Percentiles rank a stretch among this genome's conserved stretches.
phyloP scores from a whole-genome alignment of 495 filamentous ascomycete genomes.

The Penicillium taxi region DNA sequence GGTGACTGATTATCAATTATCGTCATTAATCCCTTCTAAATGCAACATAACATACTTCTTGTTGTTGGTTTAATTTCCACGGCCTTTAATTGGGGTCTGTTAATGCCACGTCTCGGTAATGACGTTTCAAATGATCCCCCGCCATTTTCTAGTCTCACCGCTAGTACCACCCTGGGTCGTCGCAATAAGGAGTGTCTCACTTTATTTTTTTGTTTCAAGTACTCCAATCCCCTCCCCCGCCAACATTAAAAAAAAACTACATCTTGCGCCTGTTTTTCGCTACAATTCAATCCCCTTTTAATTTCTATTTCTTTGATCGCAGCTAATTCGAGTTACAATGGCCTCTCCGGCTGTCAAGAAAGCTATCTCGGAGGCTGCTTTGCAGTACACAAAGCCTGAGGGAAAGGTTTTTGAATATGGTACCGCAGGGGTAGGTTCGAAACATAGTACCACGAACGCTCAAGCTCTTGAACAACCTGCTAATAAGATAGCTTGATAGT shows the following conservation, averaged over 20 bases:
- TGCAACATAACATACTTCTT: too few species aligned
- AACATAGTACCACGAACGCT: constrained; percentile 3
- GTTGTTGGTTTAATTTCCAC: constrained; percentile 13
- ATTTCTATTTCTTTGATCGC: constrained; percentile 8
- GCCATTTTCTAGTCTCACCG: constrained; percentile 29
- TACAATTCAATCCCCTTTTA: constrained; percentile 3
- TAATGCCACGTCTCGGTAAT: constrained; percentile 18
- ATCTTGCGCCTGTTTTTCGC: constrained; percentile 3
- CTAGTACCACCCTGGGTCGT: constrained; percentile 16
- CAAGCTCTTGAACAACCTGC: constrained; percentile 11
- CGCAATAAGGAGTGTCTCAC: constrained; percentile 28
- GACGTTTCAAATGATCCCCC: too few species aligned
- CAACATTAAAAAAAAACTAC: constrained; percentile 1
- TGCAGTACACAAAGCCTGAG: constrained; percentile 55
- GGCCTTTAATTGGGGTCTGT: not conserved
- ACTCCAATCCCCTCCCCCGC: constrained; percentile 7
- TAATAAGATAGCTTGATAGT: constrained; percentile 38
- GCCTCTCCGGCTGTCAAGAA: constrained; percentile 38
- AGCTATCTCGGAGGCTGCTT: constrained; percentile 38
- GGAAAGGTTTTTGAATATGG: constrained; percentile 80
- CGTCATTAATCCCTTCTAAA: too few species aligned
- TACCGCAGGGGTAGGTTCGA: constrained; percentile 78
- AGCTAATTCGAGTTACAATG: constrained; percentile 29
- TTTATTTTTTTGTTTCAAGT: constrained; percentile 24
- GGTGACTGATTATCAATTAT: constrained; percentile 12